Evolutionary conservation across 2,329 filamentous ascomycete species (phyloP), one percentile per base, ranked within the genome.

Genomic region (Penicillium sp.): DNA sequence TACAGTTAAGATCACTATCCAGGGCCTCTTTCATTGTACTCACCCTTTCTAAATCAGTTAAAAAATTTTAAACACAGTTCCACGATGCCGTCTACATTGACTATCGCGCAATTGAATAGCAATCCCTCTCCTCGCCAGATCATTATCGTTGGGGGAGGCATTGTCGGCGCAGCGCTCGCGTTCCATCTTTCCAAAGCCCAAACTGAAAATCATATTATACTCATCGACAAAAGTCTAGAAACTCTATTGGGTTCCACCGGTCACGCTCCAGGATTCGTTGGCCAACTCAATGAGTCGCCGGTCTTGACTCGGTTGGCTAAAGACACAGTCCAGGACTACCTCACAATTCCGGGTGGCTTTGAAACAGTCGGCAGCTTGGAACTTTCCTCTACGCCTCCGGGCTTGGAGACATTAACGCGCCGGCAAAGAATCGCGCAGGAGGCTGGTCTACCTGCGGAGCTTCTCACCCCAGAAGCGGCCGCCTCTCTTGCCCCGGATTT

Each of bases 201-300:
- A 7, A 42, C 18, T 23, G 42, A 46, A 29, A 37, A 37, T 15
- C 57, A 65, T 23, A 53, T 71, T 2, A 42, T 65, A 10, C 50
- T 69, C 32, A 54, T 69, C 35, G 68, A 71, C 31, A 65, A 66
- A 53, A 68, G 65, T 9, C 55, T 69, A 8, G 56, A 58, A 6
- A 42, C 56, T 0, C 49, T 67, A 6, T 54, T 62, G 15, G 70
- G 69, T 7, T 74, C 72, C 9, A 74, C 70, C 0, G 67, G 66
- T 16, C 60, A 68, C 50, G 69, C 71, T 4, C 71, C 71, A 6
- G 70, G 70, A 1, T 71, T 72, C 27, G 62, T 73, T 6, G 71
- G 70, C 23, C 68, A 73, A 52, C 68, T 66, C 50, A 73, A 73
- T 39, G 67, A 71, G 41, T 69, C 65, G 8, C 37, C 63, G 1